phyloP scores from a whole-genome alignment of 768 basidiomycete genomes.

The Naematelia encephala region DNA sequence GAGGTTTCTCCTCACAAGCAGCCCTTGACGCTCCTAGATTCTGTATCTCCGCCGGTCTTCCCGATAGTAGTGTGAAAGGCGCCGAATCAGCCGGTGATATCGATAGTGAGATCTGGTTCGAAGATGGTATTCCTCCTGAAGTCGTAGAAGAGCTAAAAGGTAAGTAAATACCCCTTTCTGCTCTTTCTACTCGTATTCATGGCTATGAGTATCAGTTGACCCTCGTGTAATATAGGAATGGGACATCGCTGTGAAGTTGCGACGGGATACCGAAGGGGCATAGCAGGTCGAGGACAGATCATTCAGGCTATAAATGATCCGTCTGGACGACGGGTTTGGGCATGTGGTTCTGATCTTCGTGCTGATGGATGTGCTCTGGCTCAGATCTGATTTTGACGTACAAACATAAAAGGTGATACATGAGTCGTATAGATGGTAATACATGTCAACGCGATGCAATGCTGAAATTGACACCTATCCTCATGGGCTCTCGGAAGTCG shows the following conservation, averaged over 20 bases:
- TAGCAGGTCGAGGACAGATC: conserved; percentile 56
- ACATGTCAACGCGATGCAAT: background rate
- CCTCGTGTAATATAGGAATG: too few species aligned
- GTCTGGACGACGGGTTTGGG: conserved; percentile 76
- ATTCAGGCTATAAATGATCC: conserved; percentile 72
- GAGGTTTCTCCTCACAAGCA: conserved; percentile 81
- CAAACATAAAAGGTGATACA: background rate
- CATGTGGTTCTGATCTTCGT: conserved; percentile 84
- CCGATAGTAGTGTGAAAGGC: conserved; percentile 58
- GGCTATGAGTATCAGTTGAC: too few species aligned
- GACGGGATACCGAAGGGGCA: conserved; percentile 59
- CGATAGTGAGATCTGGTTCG: conserved; percentile 82
- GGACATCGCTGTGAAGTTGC: conserved; percentile 75
- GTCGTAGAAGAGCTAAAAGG: conserved; percentile 68
- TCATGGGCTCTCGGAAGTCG: background rate
- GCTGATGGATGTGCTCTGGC: conserved; percentile 83
- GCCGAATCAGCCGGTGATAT: conserved; percentile 60
- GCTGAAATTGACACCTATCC: too few species aligned
- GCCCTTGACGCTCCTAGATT: conserved; percentile 93
- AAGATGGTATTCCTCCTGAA: conserved; percentile 68
- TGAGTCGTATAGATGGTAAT: background rate
- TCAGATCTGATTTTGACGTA: conserved; percentile 68
- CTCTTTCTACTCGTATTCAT: too few species aligned
- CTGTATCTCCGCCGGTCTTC: conserved; percentile 83
- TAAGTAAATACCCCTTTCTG: too few species aligned